Evolutionary conservation across 176 grass and related monocot species (phyloP), one percentile per base, ranked within the genome.

Genomic region (Neostapfia colusana): DNA sequence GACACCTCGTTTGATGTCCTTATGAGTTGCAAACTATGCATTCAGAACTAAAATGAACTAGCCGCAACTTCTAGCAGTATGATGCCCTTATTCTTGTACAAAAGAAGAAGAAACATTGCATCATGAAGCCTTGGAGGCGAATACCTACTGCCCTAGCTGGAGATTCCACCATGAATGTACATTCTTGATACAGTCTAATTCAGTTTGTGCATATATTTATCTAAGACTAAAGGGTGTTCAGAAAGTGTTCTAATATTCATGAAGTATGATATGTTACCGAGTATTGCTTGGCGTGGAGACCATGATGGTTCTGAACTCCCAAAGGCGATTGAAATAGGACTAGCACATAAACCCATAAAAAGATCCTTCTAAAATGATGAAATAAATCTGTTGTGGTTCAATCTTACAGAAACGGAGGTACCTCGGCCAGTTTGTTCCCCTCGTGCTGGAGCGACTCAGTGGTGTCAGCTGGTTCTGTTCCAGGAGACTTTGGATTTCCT

Each of bases 371-470:
- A 54, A 0, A 24, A 11, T 1, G 51, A 63, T 70, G 5, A 34
- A 53, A 76, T 16, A 45, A 46, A 46, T 10, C 0, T 54, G 23
- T 64, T 11, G 44, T 18, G 1, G 16, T 14, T 40, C 5, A 0
- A 25, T 42, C 1, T 25, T 31, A 55, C 10, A 54, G 0, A 27
- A 55, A 39, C 5, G 18, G 12, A 89, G 70, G 34, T 77, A 95
- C 92, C 92, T 95, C 92, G 0, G 92, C 92, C 21, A 95, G 69
- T 43, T 71, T 90, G 71, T 91, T 40, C 65, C 92, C 92, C 51
- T 87, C 80, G 20, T 51, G 49, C 23, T 83, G 81, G 58, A 91
- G 86, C 17, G 64, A 89, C 13, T 84, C 69, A n/a, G 46, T 43
- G 0, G 72, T 71, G 63, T 72, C 72, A 86, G 12, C 1, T 17